Base-by-base conservation (phyloP, 2,329 filamentous ascomycete species). In the Mycocentrospora acerina region DNA sequence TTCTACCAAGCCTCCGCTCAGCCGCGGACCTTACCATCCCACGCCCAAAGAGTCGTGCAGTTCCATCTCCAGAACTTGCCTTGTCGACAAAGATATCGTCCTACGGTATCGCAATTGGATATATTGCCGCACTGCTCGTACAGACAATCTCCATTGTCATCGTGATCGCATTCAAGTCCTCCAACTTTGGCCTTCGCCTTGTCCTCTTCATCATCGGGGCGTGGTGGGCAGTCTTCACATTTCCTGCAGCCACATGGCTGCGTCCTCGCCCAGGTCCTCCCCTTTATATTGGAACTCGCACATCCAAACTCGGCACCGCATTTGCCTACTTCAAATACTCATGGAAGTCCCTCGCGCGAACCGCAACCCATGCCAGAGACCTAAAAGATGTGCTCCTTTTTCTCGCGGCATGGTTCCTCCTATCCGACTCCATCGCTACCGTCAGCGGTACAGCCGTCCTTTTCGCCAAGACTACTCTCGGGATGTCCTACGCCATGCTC, bases 211-310 rank as follows among this genome's bases (percentile, higher is more conserved):
- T 90, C 40, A 83, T 97, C 36, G 93, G 93, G 24, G 67, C 82
- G 18, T 98, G 93, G 93, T 98, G 93, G 93, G 82, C 90, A 29
- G 42, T 86, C 24, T 97, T 98, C 64, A 94, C 88, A 3, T 82
- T 97, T 38, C 93, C 93, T 0, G 83, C 89, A 1, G 88, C 88
- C 2, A 68, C 94, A 55, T 96, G 90, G 86, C 76, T 98, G 19
- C 83, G 91, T 27, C 83, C 90, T 4, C 81, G 93, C 35, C 93
- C 93, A 2, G 93, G 93, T 0, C 93, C 93, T 18, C 90, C 90
- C 6, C 52, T 76, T 2, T 56, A 66, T 46, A 51, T 68, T 19
- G 49, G 52, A 4, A 42, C 52, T 3, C 35, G 54, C 17, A 54
- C 53, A 1, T 51, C 45, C n/a, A 62, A 54, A 4, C 35, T 60